Base-by-base conservation (phyloP, 768 basidiomycete genomes). In the Suillus variegatus region DNA sequence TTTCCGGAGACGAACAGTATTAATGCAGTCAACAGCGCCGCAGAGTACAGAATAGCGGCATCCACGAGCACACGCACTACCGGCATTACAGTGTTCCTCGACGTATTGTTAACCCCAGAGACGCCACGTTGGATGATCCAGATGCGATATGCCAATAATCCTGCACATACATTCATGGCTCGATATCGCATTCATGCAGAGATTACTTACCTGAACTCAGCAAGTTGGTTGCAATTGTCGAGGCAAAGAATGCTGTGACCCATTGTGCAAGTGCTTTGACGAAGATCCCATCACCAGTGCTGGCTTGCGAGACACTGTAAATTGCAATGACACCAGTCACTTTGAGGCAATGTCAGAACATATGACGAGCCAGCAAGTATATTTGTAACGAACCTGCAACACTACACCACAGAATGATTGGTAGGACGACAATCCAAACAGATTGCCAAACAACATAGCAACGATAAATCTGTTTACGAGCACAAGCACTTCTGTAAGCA, bases 401-500 rank as follows among this genome's bases (percentile, higher is more conserved):
- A 49, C 62, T 46, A 36, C 43, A 56, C 62, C 62, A 66, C 36
- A 67, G 47, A 7, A 67, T 36, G 4, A 60, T 41, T 8, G 63
- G 66, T 35, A 69, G 49, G 18, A 69, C 10, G 54, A 69, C 55
- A 18, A 69, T 35, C 36, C 52, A 65, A 4, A 51, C 8, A 2
- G 63, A 68, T 54, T 62, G 66, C 68, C 68, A 69, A 25, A 69
- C 68, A 20, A 67, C 61, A 44, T 58, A 67, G 32, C 66, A 69
- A 41, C 63, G 66, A 49, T 65, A 67, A 38, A 69, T 69, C 68
- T 69, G 13, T 43, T 18, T 35, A 22, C 28, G n/a, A 52, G 25
- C 28, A 20, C 2, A 16, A 13, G 35, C 22, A 25, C 47, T 6
- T 38, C 22, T 20, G 22, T 38, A 8, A 62, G 35, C n/a, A 32